These are phyloP conservation scores for Gymnopus androsaceus DNA, from an alignment of 1,284 basidiomycete species.

Conservation along the genomic window DNA sequence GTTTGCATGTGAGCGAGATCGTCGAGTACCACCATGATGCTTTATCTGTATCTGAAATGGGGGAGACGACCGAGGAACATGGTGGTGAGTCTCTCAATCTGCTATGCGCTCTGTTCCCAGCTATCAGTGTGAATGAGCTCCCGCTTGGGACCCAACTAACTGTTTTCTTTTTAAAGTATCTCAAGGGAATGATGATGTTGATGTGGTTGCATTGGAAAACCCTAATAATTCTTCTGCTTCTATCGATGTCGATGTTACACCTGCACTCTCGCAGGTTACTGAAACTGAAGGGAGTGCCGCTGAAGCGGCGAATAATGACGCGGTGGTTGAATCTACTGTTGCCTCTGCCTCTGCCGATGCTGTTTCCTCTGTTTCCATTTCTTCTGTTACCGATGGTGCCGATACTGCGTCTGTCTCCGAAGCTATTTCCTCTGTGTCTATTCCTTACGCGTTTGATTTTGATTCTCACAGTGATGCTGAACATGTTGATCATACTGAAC, in stretches of 20 bases:
- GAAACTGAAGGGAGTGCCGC: constrained; percentile 8
- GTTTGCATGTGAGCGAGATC: constrained; percentile 45
- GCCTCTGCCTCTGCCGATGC: constrained; percentile 25
- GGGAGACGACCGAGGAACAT: constrained; percentile 33
- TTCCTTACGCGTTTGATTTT: constrained; percentile 38
- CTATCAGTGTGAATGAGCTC: constrained; percentile 40
- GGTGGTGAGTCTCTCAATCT: constrained; percentile 45
- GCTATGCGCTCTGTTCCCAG: constrained; percentile 35
- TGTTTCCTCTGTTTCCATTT: constrained; percentile 41
- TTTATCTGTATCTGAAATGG: constrained; percentile 34
- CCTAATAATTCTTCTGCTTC: constrained; percentile 30
- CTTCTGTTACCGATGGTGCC: constrained; percentile 43
- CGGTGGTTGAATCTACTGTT: neutral
- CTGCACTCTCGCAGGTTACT: constrained; percentile 18
- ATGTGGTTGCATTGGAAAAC: constrained; percentile 39
- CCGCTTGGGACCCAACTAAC: constrained; percentile 53
- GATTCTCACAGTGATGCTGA: constrained; percentile 41
- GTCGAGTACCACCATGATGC: constrained; percentile 39
- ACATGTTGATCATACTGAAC: constrained; percentile 48
- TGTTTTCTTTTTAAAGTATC: constrained; percentile 29
- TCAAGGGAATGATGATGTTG: constrained; percentile 54
- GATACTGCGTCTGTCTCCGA: constrained; percentile 45
- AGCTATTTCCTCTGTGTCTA: constrained; percentile 27
- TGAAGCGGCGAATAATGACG: neutral
- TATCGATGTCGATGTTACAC: constrained; percentile 19